Base-by-base conservation (phyloP, 1,284 basidiomycete species). In the Exsudoporus floridanus region DNA sequence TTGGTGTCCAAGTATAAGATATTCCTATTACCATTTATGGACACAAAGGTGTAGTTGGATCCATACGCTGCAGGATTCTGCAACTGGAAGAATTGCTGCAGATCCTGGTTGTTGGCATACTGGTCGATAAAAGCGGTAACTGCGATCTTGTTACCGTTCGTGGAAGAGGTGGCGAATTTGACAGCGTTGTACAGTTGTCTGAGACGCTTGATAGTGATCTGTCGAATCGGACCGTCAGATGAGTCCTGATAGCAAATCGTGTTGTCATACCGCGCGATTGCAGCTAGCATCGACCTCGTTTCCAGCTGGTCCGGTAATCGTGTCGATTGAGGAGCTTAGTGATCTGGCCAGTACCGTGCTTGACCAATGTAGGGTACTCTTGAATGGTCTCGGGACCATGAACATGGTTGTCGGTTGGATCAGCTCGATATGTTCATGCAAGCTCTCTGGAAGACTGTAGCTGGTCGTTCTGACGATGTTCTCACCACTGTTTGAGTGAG, bases 341-440 rank as follows among this genome's bases (percentile, higher is more conserved):
- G 37, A 53, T 9, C 4, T 42, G 18, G 28, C 42, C 18, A 30
- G 37, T 48, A 2, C 52, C 16, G 36, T 49, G 40, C 7, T 55
- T 52, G 37, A 64, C 66, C 74, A 70, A 42, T 61, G 71, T 51
- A 82, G 69, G 0, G 76, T 81, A 9, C 79, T 76, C 55, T 67
- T 77, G 56, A 76, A 71, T 12, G 67, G 67, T 52, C 72, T 77
- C 59, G 78, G 74, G 36, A 77, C 77, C 38, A 77, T 75, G 62
- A 90, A 91, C 68, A 84, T 77, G 0, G 86, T 88, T 0, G 89
- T 91, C 0, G 89, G 89, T 54, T 88, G 84, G 36, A 91, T 74
- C 33, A 90, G 69, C 44, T 90, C 86, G 39, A 90, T 65, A 60
- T 90, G 87, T 7, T 72, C 70, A 56, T 84, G 77, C 19, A 92